phyloP scores from a whole-genome alignment of 2,329 filamentous ascomycete species.

The Penicillium sp. region DNA sequence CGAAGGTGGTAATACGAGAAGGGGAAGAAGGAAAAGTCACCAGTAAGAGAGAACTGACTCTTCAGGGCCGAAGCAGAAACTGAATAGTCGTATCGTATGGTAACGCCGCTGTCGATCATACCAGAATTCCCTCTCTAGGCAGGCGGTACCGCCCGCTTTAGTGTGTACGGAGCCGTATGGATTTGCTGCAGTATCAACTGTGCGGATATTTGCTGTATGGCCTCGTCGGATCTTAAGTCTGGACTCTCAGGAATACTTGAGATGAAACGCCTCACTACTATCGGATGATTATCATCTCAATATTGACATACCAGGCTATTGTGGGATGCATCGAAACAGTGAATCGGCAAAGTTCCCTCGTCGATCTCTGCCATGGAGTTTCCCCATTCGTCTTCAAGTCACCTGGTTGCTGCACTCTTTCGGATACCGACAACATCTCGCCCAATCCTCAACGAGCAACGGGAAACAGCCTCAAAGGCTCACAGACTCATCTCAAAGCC shows the following conservation, averaged over 20 bases:
- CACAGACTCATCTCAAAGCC: not conserved
- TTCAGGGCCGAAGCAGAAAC: slow-evolving; percentile 27
- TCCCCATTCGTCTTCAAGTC: slow-evolving; percentile 12
- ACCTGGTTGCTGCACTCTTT: slow-evolving; percentile 11
- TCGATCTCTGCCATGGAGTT: slow-evolving; percentile 12
- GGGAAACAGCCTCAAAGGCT: not conserved
- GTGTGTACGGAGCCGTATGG: not conserved
- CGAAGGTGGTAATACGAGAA: slow-evolving; percentile 25
- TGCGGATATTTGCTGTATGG: slow-evolving; percentile 1
- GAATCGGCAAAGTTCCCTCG: not conserved
- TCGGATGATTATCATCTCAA: not conserved
- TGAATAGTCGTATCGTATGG: slow-evolving; percentile 21
- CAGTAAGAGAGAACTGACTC: slow-evolving; percentile 4
- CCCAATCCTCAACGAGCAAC: slow-evolving; percentile 3
- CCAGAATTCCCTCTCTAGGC: slow-evolving; percentile 8
- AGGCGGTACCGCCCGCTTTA: slow-evolving; percentile 23
- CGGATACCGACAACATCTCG: slow-evolving; percentile 3
- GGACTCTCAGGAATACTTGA: too few relatives aligned
- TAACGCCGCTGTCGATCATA: slow-evolving; percentile 27
- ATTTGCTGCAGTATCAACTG: not conserved
- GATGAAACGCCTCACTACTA: not conserved
- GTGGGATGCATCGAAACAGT: not conserved
- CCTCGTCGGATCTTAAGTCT: too few relatives aligned
- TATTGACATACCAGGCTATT: not conserved
- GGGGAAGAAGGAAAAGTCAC: slow-evolving; percentile 32